These are phyloP conservation scores for Rhodotorula glutinis DNA, from an alignment of 1,284 basidiomycete species.

Conservation along the genomic window DNA sequence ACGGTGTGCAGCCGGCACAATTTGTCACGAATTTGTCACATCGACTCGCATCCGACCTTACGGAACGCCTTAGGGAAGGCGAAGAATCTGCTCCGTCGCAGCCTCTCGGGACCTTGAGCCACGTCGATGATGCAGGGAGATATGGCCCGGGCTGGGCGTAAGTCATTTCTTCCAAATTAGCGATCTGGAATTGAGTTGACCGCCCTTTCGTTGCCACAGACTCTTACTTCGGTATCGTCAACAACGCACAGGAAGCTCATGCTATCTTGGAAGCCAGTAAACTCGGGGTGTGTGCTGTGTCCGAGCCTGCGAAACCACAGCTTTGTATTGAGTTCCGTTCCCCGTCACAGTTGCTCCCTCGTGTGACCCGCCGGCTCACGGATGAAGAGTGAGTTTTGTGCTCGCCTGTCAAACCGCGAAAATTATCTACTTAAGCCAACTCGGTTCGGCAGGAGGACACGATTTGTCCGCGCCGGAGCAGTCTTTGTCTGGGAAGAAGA, in stretches of 20 bases:
- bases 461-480: conserved; percentile 41
- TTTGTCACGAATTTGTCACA: too few species aligned
- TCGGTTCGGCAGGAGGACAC: conserved; percentile 30
- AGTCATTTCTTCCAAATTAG: too few species aligned
- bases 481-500: conserved; percentile 45
- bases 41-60: too few species aligned
- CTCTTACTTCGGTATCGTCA: conserved; percentile 41
- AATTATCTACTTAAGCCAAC: too few species aligned
- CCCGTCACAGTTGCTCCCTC: conserved; percentile 30
- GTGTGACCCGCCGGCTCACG: conserved; percentile 42
- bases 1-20: too few species aligned
- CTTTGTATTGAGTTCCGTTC: too few species aligned
- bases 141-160: conserved; percentile 18
- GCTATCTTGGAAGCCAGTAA: conserved; percentile 42
- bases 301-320: too few species aligned
- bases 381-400: conserved; percentile 35
- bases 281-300: conserved; percentile 28
- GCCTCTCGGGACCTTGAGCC: too few species aligned
- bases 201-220: conserved; percentile 24
- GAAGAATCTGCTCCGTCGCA: too few species aligned
- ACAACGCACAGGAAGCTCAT: conserved; percentile 40
- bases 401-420: not conserved
- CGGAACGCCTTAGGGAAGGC: too few species aligned
- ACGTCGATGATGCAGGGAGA: conserved; percentile 9
- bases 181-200: too few species aligned